Base-by-base conservation (phyloP, 306 rosid genomes). In the Fagus crenata region DNA sequence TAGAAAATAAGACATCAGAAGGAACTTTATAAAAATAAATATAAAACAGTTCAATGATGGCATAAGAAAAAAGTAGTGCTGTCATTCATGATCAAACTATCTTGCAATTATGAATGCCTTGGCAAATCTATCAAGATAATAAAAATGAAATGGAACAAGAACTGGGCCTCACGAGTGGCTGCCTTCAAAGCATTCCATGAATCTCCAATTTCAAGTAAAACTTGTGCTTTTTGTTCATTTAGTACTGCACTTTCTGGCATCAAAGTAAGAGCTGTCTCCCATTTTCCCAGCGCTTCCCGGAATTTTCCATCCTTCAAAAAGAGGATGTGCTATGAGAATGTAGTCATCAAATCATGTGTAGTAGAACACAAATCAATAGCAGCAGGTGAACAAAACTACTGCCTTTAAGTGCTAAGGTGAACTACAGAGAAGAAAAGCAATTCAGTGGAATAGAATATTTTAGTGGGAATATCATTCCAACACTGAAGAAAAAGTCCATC, bases 101-200 rank as follows among this genome's bases (percentile, higher is more conserved):
- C 28, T 13, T 63, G 69, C 42, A 36, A 9, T 5, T 35, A 63
- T 13, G 69, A 63, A 63, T 69, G 77, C 36, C 65, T 15, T 7
- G 9, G 71, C 31, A 8, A 13, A 6, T 53, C 12, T 31, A n/a
- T 32, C 31, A 76, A 53, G 72, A 17, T 53, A 41, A 49, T 36
- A 76, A 43, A 42, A 36, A 49, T 32, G 49, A 73, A 56, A 77
- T 75, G 69, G 69, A 53, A 53, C 42, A 49, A 80, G 87, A 4
- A 54, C 39, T 39, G 32, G 69, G 65, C 80, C 96, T 22, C 78
- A 92, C 97, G 89, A 54, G 84, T 86, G 75, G 98, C 97, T 54
- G 97, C 96, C 76, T 90, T 94, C 72, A 92, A 79, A 68, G 97
- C 93, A 84, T 82, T 87, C 98, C 98, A 94, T 17, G 98, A 81